Base-by-base conservation (phyloP, 2,329 filamentous ascomycete species). In the Aspergillus glaucus region DNA sequence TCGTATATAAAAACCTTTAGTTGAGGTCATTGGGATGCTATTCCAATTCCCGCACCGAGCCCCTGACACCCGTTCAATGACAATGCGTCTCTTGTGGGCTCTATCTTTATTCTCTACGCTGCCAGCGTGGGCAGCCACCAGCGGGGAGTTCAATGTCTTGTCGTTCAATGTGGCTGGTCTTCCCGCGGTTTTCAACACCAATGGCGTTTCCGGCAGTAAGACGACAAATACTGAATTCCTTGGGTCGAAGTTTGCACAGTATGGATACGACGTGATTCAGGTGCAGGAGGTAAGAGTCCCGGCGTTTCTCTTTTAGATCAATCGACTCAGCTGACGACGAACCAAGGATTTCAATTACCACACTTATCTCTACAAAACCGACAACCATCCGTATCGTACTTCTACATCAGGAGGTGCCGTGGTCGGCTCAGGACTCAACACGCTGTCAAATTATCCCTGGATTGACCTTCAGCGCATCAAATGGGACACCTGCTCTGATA, bases 341-440 rank as follows among this genome's bases (percentile, higher is more conserved):
- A 49, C 26, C 0, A 32, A 74, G 71, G 81, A 86, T 62, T 86
- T 86, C 72, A 84, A 84, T 67, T 86, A 80, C 64, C 82, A 87
- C 56, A 77, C 79, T 7, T 73, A 75, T 49, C 75, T 87, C 54
- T 86, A 86, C 65, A 71, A 70, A 8, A 79, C 78, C 12, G 79
- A 62, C 42, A 44, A 54, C 19, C 59, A 62, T 57, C 71, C 79
- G 3, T 76, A 78, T 64, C 75, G 83, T 47, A 86, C 83, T 1
- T 63, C 80, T 0, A 86, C 82, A 2, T 82, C 80, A 4, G 83
- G 84, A n/a, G 80, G 79, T 21, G 82, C 81, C 0, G 76, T 72
- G 0, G 74, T 86, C 54, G 84, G 84, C 8, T 79, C 75, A 45
- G 84, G 84, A 1, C 68, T 87, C 46, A 87, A 86, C 69, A 80